Evolutionary conservation across 2,329 filamentous ascomycete species (phyloP).

Genomic region (Phyllosticta paracitricarpa): DNA sequence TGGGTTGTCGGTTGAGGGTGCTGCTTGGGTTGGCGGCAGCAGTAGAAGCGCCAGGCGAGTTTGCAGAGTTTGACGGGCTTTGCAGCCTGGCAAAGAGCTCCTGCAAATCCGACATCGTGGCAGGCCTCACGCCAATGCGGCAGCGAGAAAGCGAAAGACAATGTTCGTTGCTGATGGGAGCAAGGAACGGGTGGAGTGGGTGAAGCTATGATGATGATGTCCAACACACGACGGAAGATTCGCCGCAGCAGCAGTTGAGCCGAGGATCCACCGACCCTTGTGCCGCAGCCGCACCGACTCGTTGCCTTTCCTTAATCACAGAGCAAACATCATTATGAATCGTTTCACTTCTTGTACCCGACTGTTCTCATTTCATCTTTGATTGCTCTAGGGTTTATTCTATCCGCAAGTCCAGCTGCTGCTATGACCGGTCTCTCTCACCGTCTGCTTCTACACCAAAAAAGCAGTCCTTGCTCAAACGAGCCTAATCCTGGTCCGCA

Average conservation of each 20-base stretch:
- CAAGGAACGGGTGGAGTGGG: constrained; percentile 1
- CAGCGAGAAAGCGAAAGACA: constrained; percentile 1
- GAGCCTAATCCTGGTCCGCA: too few species aligned
- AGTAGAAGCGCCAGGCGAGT: constrained; percentile 10
- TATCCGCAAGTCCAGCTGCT: too few species aligned
- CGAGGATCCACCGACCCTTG: neutral
- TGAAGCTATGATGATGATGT: constrained; percentile 7
- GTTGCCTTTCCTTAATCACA: neutral
- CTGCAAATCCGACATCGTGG: constrained; percentile 32
- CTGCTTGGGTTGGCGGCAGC: constrained; percentile 5
- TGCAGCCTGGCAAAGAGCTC: constrained; percentile 36
- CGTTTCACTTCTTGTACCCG: too few species aligned
- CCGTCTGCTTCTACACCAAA: too few species aligned
- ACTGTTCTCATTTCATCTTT: too few species aligned
- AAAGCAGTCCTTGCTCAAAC: too few species aligned
- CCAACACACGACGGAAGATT: neutral
- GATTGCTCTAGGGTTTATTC: too few species aligned
- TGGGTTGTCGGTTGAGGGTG: constrained; percentile 41
- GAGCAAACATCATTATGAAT: too few species aligned
- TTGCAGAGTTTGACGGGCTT: constrained; percentile 16
- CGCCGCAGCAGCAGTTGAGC: neutral
- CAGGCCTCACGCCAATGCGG: constrained; percentile 4
- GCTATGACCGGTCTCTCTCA: too few species aligned
- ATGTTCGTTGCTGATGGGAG: constrained; percentile 1
- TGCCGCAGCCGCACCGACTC: neutral